Evolutionary conservation across 441 rosid species (phyloP), one percentile per base, ranked within the genome.

Genomic region (Corymbia calophylla): DNA sequence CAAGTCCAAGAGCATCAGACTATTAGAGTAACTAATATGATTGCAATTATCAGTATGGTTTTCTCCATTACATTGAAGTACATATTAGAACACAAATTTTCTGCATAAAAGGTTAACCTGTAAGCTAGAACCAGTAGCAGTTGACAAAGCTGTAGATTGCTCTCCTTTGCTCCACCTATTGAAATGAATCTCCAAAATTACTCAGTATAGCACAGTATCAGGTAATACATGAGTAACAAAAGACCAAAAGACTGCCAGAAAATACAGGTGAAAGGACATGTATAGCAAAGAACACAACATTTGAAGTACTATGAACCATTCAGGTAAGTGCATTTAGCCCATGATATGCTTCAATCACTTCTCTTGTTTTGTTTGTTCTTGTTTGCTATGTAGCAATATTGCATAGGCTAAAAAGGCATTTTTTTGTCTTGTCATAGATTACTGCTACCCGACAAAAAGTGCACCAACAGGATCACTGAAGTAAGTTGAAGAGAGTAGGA

Each of bases 141-240:
- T 93, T 68, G 98, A 95, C 80, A 96, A 89, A 89, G 98, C 99
- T 35, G 95, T 94, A 39, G 99, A 94, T 91, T 97, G 97, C 93
- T 97, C 98, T 88, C 95, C 94, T 68, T 91, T 93, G 88, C 98
- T 96, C 95, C 95, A 93, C 91, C 96, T 93, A 80, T 84, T 88
- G 51, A 80, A 88, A 88, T 21, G 44, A 51, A 81, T 53, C 54
- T 88, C 87, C 88, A 25, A 85, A 81, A 32, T 53, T 53, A 35
- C 66, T 77, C n/a, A 23, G 48, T 35, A 35, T 35, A 35, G 29
- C 27, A 35, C 27, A 35, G 48, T 48, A 70, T 70, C 81, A 35
- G n/a, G 84, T 77, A 25, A 77, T 44, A 77, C 84, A 23, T 2
- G 18, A 23, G 84, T 23, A 73, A 77, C n/a, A 23, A 44, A 73